Base-by-base conservation (phyloP, 305 asterid species). In the Solanum hybrid region DNA sequence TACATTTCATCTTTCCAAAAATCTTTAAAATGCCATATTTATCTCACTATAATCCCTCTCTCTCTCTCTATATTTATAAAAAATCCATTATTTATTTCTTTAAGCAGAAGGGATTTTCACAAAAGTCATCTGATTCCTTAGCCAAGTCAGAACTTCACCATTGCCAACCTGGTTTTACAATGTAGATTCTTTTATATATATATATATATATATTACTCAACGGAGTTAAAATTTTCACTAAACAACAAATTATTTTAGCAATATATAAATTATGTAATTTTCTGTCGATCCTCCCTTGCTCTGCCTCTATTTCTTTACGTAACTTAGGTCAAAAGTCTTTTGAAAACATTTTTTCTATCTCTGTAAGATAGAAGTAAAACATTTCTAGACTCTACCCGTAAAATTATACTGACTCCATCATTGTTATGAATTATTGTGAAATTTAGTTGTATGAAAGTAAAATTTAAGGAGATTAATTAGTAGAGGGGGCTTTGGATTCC, bases 81-180 rank as follows among this genome's bases (percentile, higher is more conserved):
- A 38, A 38, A 10, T 38, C 36, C 17, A 27, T 29, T 42, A 8
- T 45, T 80, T 45, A 8, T 82, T 78, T 78, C 26, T 17, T 42
- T 31, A 78, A 91, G 89, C 40, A 69, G 89, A 77, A 45, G 22
- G 66, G 12, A 82, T 40, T 90, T 86, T 75, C 12, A 45, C 26
- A 14, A 75, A 75, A 81, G 56, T 81, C 76, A 51, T 80, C 38
- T 91, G 90, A 91, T 92, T 93, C 92, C 87, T 91, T 87, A 38
- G 92, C 93, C 92, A 91, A 91, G 89, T 91, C 92, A 93, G 78
- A 89, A 29, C 85, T 89, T 91, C 92, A 91, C 93, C 88, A 64
- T 35, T 86, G 93, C 93, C 94, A 95, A 90, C 95, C 95, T 93
- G 94, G 89, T 90, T 90, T 86, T 87, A 88, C 91, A 90, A 77